These are phyloP conservation scores for Ramaria rubella DNA, from an alignment of 768 basidiomycete genomes.

Conservation along the genomic window DNA sequence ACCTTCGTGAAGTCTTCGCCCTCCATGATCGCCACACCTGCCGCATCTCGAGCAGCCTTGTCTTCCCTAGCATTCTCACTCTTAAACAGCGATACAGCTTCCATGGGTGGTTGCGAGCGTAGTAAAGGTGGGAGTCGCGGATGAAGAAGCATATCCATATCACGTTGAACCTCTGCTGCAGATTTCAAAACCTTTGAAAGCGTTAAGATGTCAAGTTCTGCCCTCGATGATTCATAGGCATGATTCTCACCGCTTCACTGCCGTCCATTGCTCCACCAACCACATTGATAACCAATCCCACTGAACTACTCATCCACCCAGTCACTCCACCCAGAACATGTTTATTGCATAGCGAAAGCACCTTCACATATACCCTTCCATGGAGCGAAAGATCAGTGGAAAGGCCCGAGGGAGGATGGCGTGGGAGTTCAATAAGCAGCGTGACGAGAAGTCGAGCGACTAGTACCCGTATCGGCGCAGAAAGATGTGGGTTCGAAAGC, in stretches of 20 bases:
- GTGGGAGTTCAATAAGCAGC: conserved; percentile 48
- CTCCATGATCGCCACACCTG: conserved; percentile 29
- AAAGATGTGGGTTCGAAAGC: conserved; percentile 45
- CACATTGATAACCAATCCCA: conserved; percentile 49
- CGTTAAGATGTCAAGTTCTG: not conserved
- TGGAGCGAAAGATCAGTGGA: conserved; percentile 50
- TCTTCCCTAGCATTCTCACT: conserved; percentile 65
- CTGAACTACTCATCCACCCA: conserved; percentile 52
- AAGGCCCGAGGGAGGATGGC: conserved; percentile 46
- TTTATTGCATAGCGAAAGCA: conserved; percentile 43
- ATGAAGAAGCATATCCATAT: conserved; percentile 61
- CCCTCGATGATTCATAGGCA: conserved; percentile 16
- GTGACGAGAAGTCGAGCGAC: conserved; percentile 52
- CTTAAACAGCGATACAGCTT: conserved; percentile 53
- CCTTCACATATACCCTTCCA: conserved; percentile 34
- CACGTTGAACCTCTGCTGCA: not conserved
- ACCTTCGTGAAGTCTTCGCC: not conserved
- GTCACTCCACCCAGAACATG: conserved; percentile 45
- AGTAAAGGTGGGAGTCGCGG: conserved; percentile 74
- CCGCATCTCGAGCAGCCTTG: conserved; percentile 34
- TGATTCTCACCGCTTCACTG: conserved; percentile 25
- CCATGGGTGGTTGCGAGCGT: conserved; percentile 57
- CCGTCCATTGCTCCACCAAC: conserved; percentile 19
- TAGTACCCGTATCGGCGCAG: conserved; percentile 50
- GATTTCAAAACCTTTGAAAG: not conserved